A percentile compares a stretch with the other conserved stretches of the same genome.
These are phyloP conservation scores for Scedosporium aurantiacum DNA, from an alignment of 2,329 filamentous ascomycete genomes.

Conservation along the genomic window DNA sequence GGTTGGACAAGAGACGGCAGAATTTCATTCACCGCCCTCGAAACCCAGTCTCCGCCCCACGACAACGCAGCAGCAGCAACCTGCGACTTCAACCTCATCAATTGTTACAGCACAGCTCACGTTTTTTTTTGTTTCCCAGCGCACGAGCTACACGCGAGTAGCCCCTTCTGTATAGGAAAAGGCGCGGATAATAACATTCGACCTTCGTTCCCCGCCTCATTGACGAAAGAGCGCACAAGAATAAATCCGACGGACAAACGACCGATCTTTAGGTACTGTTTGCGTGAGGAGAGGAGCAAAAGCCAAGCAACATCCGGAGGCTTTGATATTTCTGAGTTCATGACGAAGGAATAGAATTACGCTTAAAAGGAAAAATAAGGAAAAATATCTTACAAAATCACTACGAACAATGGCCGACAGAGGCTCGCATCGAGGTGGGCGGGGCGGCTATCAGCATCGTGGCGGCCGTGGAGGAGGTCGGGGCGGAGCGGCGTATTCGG, in stretches of 20 bases:
- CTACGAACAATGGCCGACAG: constrained; percentile 9
- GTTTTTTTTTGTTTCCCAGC: constrained; percentile 1
- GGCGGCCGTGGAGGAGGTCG: constrained; percentile 32
- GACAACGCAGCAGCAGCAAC: background rate
- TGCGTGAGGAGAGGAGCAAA: too few relatives aligned
- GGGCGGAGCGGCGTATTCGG: constrained; percentile 21
- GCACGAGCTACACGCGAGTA: background rate
- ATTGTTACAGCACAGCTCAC: background rate
- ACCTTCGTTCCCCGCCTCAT: background rate
- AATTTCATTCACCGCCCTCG: background rate
- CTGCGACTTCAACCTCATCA: background rate
- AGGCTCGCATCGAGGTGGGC: constrained; percentile 27
- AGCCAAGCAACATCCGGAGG: too few relatives aligned
- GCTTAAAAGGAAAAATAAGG: background rate
- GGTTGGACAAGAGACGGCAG: background rate
- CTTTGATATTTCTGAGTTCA: too few relatives aligned
- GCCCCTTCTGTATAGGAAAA: constrained; percentile 3
- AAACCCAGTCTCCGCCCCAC: background rate
- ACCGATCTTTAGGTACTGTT: too few relatives aligned
- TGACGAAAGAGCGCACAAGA: too few relatives aligned
- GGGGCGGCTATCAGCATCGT: constrained; percentile 34
- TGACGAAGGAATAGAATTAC: too few relatives aligned
- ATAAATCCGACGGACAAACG: too few relatives aligned
- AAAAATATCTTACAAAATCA: background rate
- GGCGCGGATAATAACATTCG: background rate